Evolutionary conservation across 768 basidiomycete genomes (phyloP).

Genomic region (Kondoa malvinella): DNA sequence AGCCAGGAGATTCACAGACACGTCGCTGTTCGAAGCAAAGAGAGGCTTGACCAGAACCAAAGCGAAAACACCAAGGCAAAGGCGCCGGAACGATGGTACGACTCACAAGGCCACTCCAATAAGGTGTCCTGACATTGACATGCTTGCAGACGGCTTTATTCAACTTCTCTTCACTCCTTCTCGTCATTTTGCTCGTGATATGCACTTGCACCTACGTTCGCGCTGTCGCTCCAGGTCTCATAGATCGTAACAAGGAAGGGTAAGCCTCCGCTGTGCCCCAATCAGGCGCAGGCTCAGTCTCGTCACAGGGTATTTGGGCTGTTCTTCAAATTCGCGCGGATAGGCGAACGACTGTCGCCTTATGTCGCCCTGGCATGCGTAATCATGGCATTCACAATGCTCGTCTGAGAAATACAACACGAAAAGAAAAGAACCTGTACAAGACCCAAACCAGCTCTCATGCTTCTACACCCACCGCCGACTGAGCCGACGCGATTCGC

Average conservation of each 20-base stretch:
- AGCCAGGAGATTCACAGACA: not conserved
- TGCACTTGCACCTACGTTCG: conserved; percentile 96
- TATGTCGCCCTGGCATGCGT: conserved; percentile 88
- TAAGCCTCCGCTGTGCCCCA: conserved; percentile 32
- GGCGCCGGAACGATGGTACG: not conserved
- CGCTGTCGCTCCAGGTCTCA: conserved; percentile 67
- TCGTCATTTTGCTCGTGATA: conserved; percentile 79
- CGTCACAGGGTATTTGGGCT: conserved; percentile 61
- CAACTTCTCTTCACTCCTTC: conserved; percentile 89
- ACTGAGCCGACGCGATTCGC: not conserved
- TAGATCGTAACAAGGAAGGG: conserved; percentile 93
- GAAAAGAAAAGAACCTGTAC: not conserved
- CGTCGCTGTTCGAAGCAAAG: not conserved
- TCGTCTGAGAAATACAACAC: conserved; percentile 27
- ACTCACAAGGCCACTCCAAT: too few species aligned
- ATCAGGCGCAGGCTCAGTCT: not conserved
- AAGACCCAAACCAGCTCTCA: not conserved
- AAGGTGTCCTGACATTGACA: too few species aligned
- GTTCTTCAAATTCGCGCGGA: conserved; percentile 87
- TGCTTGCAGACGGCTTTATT: conserved; percentile 82
- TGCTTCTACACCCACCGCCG: not conserved
- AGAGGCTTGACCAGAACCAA: not conserved
- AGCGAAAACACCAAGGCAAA: not conserved
- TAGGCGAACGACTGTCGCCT: conserved; percentile 93
- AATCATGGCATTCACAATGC: conserved; percentile 68